Evolutionary conservation across 139 green algal species (phyloP), one percentile per base, ranked within the genome.

Genomic region (Chloropicon primus): DNA sequence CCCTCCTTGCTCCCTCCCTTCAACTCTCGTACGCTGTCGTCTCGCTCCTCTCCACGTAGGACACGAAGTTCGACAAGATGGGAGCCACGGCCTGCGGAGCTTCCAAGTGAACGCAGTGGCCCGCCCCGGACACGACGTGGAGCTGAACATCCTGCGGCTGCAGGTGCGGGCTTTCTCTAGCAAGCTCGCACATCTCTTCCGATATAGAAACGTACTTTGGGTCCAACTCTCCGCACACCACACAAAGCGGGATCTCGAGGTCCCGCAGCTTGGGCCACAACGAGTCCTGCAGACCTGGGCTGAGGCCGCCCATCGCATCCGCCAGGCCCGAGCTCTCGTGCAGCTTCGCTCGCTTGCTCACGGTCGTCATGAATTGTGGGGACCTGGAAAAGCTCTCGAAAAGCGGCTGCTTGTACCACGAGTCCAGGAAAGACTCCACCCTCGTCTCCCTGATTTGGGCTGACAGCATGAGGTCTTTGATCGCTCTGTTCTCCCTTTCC

Each of bases 371-470:
- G 41, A 62, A 62, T 17, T 62, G 41, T 62, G 41, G 41, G 41
- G 10, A 62, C 24, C 27, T 24, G 0, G 84, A 71, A 24, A 96
- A 82, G 0, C 29, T 74, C 0, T 24, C 26, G 90, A 92, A 96
- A 77, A 96, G 79, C 1, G 84, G 81, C 73, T 78, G 71, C 76
- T 80, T 21, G 74, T 96, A 96, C 92, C 92, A 96, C 21, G 53
- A n/a, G 0, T 77, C 24, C 71, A 94, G 53, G 71, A 96, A 96
- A 0, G 71, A 2, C 0, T 72, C 21, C 53, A 87, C 10, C 25
- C 87, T 88, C 10, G 74, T 29, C 2, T 21, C 1, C 10, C 28
- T 27, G 28, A 95, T 77, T 21, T 80, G 54, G 0, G 1, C 73
- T 1, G 89, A 86, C 24, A 91, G 80, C 1, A 41, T 71, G 24